Conservation (phyloP, 2,329 filamentous ascomycete species). For the Incumbomyces delicatus region DNA sequence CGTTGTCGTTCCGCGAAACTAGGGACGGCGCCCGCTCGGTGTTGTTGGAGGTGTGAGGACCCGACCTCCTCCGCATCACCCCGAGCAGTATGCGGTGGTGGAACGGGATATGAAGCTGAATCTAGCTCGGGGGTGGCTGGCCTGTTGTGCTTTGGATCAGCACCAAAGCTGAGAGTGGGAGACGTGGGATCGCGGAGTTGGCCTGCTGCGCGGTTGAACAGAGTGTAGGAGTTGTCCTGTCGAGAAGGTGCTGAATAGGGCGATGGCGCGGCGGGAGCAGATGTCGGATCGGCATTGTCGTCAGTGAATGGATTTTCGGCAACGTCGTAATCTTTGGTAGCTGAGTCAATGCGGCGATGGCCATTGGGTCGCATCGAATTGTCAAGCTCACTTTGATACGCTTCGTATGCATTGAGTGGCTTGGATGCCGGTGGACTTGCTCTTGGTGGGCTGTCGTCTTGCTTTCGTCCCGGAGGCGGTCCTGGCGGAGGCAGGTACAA, state of each 20-base stretch:
- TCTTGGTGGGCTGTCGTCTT: background rate
- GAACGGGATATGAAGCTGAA: slow-evolving; percentile 10
- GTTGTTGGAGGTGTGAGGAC: slow-evolving; percentile 11
- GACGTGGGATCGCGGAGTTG: slow-evolving; percentile 2
- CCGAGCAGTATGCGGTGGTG: slow-evolving; percentile 8
- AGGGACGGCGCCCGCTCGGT: too few relatives aligned
- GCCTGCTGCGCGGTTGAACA: slow-evolving; percentile 11
- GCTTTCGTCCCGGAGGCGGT: background rate
- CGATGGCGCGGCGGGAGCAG: background rate
- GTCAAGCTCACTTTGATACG: background rate
- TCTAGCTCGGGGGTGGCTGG: slow-evolving; percentile 1
- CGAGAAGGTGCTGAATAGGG: background rate
- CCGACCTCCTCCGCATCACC: slow-evolving; percentile 1
- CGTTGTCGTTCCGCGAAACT: slow-evolving; percentile 16
- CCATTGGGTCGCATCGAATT: background rate
- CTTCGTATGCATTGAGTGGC: background rate
- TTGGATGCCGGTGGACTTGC: too few relatives aligned
- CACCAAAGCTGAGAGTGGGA: background rate
- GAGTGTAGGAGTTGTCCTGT: slow-evolving; percentile 8
- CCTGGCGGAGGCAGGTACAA: slow-evolving; percentile 4
- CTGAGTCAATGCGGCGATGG: slow-evolving; percentile 7
- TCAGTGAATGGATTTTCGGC: slow-evolving; percentile 20
- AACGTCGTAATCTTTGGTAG: slow-evolving; percentile 13
- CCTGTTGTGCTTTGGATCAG: background rate
- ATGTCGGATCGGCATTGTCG: slow-evolving; percentile 12